A percentile compares a stretch with the other conserved stretches of the same genome.
phyloP scores from a whole-genome alignment of 108 stramenopile species.

The Pseudonitzschia multistriata region DNA sequence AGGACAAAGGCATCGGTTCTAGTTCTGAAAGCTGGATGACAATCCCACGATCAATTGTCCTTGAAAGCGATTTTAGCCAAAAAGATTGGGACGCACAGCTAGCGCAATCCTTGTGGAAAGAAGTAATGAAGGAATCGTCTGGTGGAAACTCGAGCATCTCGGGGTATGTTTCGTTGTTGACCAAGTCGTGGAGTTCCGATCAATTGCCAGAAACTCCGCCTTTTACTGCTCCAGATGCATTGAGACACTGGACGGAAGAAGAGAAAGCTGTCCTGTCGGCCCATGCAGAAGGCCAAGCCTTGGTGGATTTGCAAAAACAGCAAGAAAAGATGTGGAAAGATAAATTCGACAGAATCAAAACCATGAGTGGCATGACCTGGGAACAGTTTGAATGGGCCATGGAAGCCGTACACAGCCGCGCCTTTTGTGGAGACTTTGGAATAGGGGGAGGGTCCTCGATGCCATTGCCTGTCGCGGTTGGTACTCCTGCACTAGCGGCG shows the following conservation, averaged over 20 bases:
- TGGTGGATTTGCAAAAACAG: conserved; percentile 42
- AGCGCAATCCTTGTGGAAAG: conserved; percentile 56
- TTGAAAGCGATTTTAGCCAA: conserved; percentile 43
- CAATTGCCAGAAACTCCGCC: conserved; percentile 33
- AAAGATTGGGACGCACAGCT: conserved; percentile 64
- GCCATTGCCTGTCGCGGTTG: conserved; percentile 18
- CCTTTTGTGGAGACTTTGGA: conserved; percentile 63
- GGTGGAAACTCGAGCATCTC: conserved; percentile 46
- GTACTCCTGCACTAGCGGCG: conserved; percentile 26
- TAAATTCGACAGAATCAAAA: conserved; percentile 45
- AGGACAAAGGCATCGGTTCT: conserved; percentile 28
- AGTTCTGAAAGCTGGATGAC: conserved; percentile 20
- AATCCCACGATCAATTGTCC: conserved; percentile 46
- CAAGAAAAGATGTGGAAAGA: conserved; percentile 58
- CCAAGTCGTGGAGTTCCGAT: conserved; percentile 1
- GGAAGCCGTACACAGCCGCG: conserved; percentile 80
- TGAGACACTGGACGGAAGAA: conserved; percentile 70
- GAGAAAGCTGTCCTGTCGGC: conserved; percentile 41
- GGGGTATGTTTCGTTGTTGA: conserved; percentile 39
- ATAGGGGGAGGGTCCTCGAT: conserved; percentile 17
- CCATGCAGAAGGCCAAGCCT: conserved; percentile 41
- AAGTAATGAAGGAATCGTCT: conserved; percentile 51
- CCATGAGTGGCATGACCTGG: conserved; percentile 41
- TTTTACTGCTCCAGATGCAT: conserved; percentile 63
- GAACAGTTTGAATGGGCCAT: conserved; percentile 77